Evolutionary conservation across 257 asterid genomes (phyloP).

Genomic region (Nemophila menziesii): DNA sequence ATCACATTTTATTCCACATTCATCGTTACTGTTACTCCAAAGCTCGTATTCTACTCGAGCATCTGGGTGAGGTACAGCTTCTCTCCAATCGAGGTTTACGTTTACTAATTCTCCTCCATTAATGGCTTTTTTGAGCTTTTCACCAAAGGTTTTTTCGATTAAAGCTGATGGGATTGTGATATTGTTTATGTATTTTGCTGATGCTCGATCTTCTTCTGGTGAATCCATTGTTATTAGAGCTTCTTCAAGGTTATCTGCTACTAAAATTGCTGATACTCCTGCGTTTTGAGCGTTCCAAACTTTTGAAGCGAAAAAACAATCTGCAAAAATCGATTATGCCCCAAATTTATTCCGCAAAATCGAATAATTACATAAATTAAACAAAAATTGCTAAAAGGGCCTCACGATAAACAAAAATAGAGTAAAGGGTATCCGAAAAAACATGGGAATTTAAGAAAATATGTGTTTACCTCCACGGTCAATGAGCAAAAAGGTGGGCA

Average conservation of each 20-base stretch:
- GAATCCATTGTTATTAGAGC: slow-evolving; percentile 85
- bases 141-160: slow-evolving; percentile 49
- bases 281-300: slow-evolving; percentile 98
- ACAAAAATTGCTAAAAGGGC: not conserved
- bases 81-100: slow-evolving; percentile 97
- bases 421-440: not conserved
- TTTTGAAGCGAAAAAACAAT: slow-evolving; percentile 78
- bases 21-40: slow-evolving; percentile 94
- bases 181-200: slow-evolving; percentile 50
- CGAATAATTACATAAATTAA: not conserved
- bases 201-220: slow-evolving; percentile 54
- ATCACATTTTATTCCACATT: slow-evolving; percentile 85
- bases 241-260: slow-evolving; percentile 71
- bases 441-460: not conserved
- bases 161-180: slow-evolving; percentile 89
- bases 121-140: slow-evolving; percentile 56
- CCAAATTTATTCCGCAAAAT: slow-evolving; percentile 4
- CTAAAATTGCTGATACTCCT: slow-evolving; percentile 89
- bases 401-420: not conserved
- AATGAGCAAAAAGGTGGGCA: slow-evolving; percentile 73
- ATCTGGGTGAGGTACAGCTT: slow-evolving; percentile 96
- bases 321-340: slow-evolving; percentile 31
- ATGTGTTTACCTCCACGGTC: slow-evolving; percentile 74
- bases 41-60: slow-evolving; percentile 93
- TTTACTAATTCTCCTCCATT: slow-evolving; percentile 66